phyloP scores from a whole-genome alignment of 208 protist species.

The Tritrichomonas foetus region DNA sequence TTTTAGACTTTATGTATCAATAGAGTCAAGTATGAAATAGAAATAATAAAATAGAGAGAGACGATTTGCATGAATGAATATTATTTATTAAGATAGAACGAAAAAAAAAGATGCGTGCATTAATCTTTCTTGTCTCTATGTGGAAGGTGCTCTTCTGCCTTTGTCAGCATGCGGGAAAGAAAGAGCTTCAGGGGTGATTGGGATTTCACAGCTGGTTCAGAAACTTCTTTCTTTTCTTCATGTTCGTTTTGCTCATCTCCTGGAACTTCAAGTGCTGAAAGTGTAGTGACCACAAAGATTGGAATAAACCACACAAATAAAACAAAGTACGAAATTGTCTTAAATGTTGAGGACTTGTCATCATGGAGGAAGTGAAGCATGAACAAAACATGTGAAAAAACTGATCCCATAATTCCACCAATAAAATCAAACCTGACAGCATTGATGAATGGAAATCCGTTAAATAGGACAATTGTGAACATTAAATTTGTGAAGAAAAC shows the following conservation, averaged over 20 bases:
- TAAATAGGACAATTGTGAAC: background rate
- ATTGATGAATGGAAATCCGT: background rate
- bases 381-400: background rate
- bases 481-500: background rate
- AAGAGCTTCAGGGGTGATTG: background rate
- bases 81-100: no score
- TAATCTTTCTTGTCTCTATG: background rate
- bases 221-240: background rate
- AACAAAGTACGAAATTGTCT: background rate
- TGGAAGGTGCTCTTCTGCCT: background rate
- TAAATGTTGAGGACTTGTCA: background rate
- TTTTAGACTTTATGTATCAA: no score
- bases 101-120: no score
- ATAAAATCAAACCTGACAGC: background rate
- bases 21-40: no score
- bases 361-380: background rate
- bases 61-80: no score
- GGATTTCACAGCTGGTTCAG: background rate
- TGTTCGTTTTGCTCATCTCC: background rate
- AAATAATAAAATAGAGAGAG: no score
- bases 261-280: background rate
- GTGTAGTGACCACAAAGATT: background rate
- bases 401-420: background rate
- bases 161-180: background rate
- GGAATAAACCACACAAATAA: background rate